These are phyloP conservation scores for Venturia effusa DNA, from an alignment of 2,329 filamentous ascomycete genomes.

Conservation along the genomic window DNA sequence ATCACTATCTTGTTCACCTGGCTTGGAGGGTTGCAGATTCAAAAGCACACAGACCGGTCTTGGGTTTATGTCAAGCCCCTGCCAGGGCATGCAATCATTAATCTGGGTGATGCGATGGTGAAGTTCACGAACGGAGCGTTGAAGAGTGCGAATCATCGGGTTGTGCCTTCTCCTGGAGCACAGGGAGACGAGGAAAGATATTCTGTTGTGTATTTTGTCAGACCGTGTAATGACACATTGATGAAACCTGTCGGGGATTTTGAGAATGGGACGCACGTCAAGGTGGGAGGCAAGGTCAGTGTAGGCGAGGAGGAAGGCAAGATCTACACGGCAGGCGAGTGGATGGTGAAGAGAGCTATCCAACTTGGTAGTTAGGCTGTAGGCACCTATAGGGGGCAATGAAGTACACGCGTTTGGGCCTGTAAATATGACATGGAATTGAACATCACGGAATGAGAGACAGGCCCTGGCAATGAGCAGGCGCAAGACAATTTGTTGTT, in stretches of 20 bases:
- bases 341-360: constrained; percentile 9
- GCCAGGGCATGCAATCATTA: constrained; percentile 27
- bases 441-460: not conserved
- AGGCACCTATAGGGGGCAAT: not conserved
- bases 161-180: constrained; percentile 8
- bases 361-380: not conserved
- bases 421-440: not conserved
- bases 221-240: constrained; percentile 10
- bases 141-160: constrained; percentile 11
- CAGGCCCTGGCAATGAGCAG: too few species aligned
- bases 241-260: constrained; percentile 11
- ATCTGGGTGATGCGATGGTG: constrained; percentile 29
- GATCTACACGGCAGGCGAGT: constrained; percentile 11
- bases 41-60: constrained; percentile 15
- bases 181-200: constrained; percentile 11
- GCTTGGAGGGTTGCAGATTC: constrained; percentile 30
- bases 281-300: constrained; percentile 8
- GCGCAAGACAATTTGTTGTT: too few species aligned
- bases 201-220: constrained; percentile 12
- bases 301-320: constrained; percentile 7
- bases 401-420: not conserved
- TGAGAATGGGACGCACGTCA: constrained; percentile 8
- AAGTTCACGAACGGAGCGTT: constrained; percentile 12
- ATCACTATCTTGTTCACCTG: constrained; percentile 31
- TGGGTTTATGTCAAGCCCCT: constrained; percentile 29